Evolutionary conservation across 2,329 filamentous ascomycete genomes (phyloP).

Genomic region (Curvularia sp.): DNA sequence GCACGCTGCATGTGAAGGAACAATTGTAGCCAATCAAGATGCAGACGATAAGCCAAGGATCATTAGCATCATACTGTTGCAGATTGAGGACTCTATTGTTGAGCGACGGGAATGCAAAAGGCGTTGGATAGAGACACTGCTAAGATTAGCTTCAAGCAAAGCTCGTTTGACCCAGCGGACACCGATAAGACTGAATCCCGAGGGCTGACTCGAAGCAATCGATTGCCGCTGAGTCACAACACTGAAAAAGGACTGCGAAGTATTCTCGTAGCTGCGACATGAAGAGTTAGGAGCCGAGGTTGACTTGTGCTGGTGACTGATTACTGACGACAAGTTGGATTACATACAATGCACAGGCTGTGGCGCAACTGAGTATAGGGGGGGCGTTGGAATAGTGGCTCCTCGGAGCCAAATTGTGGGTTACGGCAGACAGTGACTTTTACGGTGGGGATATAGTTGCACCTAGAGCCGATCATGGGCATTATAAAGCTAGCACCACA

Average conservation of each 20-base stretch:
- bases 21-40: background rate
- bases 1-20: conserved; percentile 5
- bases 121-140: background rate
- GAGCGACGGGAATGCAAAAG: background rate
- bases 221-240: conserved; percentile 9
- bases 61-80: conserved; percentile 3
- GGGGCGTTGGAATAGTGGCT: conserved; percentile 1
- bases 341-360: conserved; percentile 11
- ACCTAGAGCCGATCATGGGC: conserved; percentile 2
- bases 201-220: conserved; percentile 2
- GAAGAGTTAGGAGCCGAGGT: conserved; percentile 4
- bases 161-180: conserved; percentile 3
- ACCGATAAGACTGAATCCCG: conserved; percentile 8
- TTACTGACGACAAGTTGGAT: conserved; percentile 3
- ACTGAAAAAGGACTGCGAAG: conserved; percentile 1
- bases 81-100: conserved; percentile 3
- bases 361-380: conserved; percentile 8
- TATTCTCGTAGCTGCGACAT: background rate
- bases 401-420: conserved; percentile 1
- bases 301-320: background rate
- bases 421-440: conserved; percentile 1
- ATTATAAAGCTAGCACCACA: background rate
- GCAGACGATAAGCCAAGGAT: background rate
- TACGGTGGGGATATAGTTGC: conserved; percentile 1
- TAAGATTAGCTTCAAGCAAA: background rate